Evolutionary conservation across 106 monocot genomes (phyloP), one percentile per base, ranked within the genome.

Genomic region (Alisma plantagoaquatica): DNA sequence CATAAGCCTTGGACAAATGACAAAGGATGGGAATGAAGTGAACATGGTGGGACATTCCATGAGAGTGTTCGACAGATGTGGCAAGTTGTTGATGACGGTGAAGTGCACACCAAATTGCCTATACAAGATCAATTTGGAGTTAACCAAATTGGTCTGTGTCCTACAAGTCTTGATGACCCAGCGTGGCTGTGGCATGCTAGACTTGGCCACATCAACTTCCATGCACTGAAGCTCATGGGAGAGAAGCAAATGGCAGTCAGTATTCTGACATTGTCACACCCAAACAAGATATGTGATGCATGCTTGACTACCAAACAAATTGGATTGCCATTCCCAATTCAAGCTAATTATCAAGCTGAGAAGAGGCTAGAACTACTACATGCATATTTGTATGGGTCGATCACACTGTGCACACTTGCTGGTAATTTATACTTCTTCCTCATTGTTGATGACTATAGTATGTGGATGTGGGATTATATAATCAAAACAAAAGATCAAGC

Each of bases 401-500:
- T n/a, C n/a, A n/a, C n/a, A n/a, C n/a, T 2, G 3, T 33, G 22
- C 56, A 56, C 19, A 22, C 2, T 17, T 16, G 31, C 17, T 38
- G 56, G 56, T 20, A 56, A 35, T 12, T 15, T 18, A 4, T 56
- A 56, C 12, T 56, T 56, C 30, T 29, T 61, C 4, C 30, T 61
- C 5, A 47, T 61, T 31, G 61, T 48, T 5, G 61, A 61, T 49
- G 48, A 61, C 20, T 61, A 32, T 27, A 3, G 27, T n/a, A 8
- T 28, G 17, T 54, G 53, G 64, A 65, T 65, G 64, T 54, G 54
- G n/a, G n/a, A n/a, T n/a, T n/a, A n/a, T n/a, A n/a, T n/a, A n/a
- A n/a, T n/a, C n/a, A n/a, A n/a, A n/a, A 56, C 56, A 38, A 56
- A 56, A 22, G 56, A 56, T 18, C 33, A 56, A 18, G 56, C 56